phyloP scores from a whole-genome alignment of 331 rosid species.

The Arachis monticola region DNA sequence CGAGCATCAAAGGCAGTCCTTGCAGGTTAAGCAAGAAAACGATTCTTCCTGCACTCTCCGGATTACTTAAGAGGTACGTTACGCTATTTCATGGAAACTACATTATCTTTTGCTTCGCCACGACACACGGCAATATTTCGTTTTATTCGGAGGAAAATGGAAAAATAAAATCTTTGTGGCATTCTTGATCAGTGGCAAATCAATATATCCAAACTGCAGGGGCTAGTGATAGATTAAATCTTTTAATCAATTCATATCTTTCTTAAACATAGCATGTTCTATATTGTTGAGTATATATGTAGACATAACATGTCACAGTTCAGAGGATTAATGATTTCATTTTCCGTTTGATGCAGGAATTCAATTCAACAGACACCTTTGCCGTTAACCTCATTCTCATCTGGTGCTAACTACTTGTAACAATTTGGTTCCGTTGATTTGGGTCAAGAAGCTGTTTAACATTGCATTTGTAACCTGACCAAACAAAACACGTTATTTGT shows the following conservation, averaged over 20 bases:
- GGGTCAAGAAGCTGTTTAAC: conserved; percentile 35
- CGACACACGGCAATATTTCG: not conserved
- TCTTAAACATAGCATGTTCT: not conserved
- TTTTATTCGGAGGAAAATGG: conserved; percentile 23
- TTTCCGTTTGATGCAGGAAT: conserved; percentile 40
- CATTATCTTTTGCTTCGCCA: not conserved
- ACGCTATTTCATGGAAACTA: conserved; percentile 5
- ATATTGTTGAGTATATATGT: not conserved
- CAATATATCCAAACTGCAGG: not conserved
- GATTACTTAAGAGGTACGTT: conserved; percentile 60
- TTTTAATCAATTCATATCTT: not conserved
- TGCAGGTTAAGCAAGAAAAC: conserved; percentile 64
- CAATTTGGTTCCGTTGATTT: conserved; percentile 34
- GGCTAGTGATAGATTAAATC: not conserved
- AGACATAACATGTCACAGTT: not conserved
- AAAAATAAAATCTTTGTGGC: not conserved
- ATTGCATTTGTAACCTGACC: conserved; percentile 13
- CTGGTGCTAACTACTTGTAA: conserved; percentile 24
- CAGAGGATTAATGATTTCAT: conserved; percentile 16
- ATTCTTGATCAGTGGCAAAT: not conserved
- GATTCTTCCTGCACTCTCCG: conserved; percentile 68
- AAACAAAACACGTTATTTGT: conserved; percentile 11
- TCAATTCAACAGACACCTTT: conserved; percentile 15
- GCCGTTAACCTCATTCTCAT: conserved; percentile 14
- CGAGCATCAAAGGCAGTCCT: conserved; percentile 63